Base-by-base conservation (phyloP, 441 rosid genomes). In the Euphorbia schlechtendalii region DNA sequence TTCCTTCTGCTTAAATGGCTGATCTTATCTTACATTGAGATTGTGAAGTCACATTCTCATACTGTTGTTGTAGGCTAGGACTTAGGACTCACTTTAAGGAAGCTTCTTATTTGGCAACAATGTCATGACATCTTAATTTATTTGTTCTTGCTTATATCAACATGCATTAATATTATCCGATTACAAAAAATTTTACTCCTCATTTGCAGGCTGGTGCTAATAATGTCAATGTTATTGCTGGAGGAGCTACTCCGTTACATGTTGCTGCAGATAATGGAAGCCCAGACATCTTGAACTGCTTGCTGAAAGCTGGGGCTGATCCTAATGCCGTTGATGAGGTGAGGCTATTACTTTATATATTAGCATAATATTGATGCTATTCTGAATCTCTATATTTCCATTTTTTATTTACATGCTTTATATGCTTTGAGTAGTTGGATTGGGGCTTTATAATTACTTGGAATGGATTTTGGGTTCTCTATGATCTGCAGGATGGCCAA, bases 161-260 rank as follows among this genome's bases (percentile, higher is more conserved):
- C 57, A n/a, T 61, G 24, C 25, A 27, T 64, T 36, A 66, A 9
- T 61, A 20, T 40, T 24, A 4, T 65, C 45, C 40, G 49, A 38
- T 51, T 43, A 40, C 18, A 41, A 17, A 27, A 20, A 67, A 24
- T 36, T 36, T 4, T 27, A 4, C 58, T 75, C 59, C n/a, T 65
- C 55, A 30, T 67, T 17, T 74, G 80, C 81, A 93, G 96, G 92
- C 86, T 5, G 97, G 93, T 75, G 97, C 87, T 57, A 78, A 84
- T 48, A n/a, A n/a, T n/a, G 97, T 83, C 54, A 88, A 93, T 64
- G 71, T 88, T 66, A 68, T 63, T 71, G 92, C 96, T 76, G 95
- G 97, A 73, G 97, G 97, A 68, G 90, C 95, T 63, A 93, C 96
- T 40, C 91, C 97, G 14, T 77, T 93, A 85, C 97, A 93, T 67